These are phyloP conservation scores for Aspergillus udagawae DNA, from an alignment of 2,329 filamentous ascomycete genomes.

Conservation along the genomic window DNA sequence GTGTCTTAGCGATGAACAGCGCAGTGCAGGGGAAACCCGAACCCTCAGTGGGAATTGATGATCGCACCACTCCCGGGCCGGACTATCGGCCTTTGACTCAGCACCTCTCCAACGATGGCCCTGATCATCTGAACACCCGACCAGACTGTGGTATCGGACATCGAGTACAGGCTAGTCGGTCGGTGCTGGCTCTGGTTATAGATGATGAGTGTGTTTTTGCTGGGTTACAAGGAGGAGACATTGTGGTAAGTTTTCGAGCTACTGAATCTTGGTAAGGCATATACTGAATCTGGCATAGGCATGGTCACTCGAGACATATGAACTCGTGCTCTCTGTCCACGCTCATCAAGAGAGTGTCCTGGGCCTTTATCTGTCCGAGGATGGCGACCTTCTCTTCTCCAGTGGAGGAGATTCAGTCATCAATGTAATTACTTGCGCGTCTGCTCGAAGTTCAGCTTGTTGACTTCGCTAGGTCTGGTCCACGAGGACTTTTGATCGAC, in stretches of 20 bases:
- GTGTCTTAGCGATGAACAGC: slow-evolving; percentile 26
- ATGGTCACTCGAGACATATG: slow-evolving; percentile 85
- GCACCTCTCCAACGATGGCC: slow-evolving; percentile 17
- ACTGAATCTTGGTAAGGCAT: not conserved
- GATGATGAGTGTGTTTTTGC: slow-evolving; percentile 81
- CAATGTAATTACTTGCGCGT: slow-evolving; percentile 52
- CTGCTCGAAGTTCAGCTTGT: slow-evolving; percentile 5
- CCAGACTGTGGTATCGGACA: slow-evolving; percentile 40
- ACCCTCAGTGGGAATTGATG: slow-evolving; percentile 26
- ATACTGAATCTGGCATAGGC: slow-evolving; percentile 43
- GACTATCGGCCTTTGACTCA: slow-evolving; percentile 22
- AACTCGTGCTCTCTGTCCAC: slow-evolving; percentile 72
- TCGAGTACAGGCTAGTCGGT: slow-evolving; percentile 39
- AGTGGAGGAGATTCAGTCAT: slow-evolving; percentile 90
- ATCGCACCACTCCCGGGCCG: slow-evolving; percentile 21
- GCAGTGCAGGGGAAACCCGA: slow-evolving; percentile 30
- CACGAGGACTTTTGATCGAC: slow-evolving; percentile 66
- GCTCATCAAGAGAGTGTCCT: slow-evolving; percentile 91
- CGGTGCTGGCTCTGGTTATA: slow-evolving; percentile 69
- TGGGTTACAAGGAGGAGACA: slow-evolving; percentile 89
- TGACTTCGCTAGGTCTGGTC: slow-evolving; percentile 64
- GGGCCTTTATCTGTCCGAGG: slow-evolving; percentile 72
- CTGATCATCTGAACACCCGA: slow-evolving; percentile 15
- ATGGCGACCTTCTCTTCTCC: slow-evolving; percentile 76
- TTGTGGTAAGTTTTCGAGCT: slow-evolving; percentile 54